Evolutionary conservation across 805 yeast genomes (phyloP), one percentile per base, ranked within the genome.

Genomic region (Zygotorulaspora sp.): DNA sequence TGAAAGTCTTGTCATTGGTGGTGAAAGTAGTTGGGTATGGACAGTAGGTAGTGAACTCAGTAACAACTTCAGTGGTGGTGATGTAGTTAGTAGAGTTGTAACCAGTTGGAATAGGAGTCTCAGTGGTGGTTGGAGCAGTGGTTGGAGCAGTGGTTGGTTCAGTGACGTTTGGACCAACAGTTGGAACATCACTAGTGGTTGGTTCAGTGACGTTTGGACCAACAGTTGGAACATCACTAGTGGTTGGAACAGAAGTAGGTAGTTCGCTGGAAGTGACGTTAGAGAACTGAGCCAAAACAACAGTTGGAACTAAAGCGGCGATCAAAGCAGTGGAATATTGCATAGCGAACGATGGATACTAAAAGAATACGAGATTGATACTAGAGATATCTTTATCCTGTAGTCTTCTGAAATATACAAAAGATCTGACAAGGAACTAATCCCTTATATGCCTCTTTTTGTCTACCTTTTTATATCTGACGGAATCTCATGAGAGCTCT

Each of bases 41-140:
- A 68, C 94, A 84, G 82, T 80, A 83, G 54, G 94, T 83, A 67
- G 83, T 77, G 75, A 69, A 74, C 57, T 70, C 80, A 56, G 85
- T 77, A 58, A 81, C 85, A 47, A 78, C 79, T 48, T 48, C 55
- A 26, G 49, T 50, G 21, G 44, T 52, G 32, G 58, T 50, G 40
- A 65, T 52, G 48, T 74, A 33, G 25, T 18, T 15, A 22, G 41
- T 24, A 26, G 94, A 84, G 68, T 83, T 77, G 75, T 68, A 74
- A 48, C 46, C 55, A 29, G 47, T 49, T 18, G 44, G 50, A 31
- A 57, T 48, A 40, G 64, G 52, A 46, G 73, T 24, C 49, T 62
- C 52, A 54, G 71, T 67, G 50, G 69, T 61, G 44, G 57, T 66
- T 66, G 72, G 70, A 43, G 53, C 57, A 59, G 65, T 62, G 41